Percentiles rank a stretch among this genome's conserved stretches.
Evolutionary conservation across 139 green algal genomes (phyloP).

Genomic region (Micractinium sp.): DNA sequence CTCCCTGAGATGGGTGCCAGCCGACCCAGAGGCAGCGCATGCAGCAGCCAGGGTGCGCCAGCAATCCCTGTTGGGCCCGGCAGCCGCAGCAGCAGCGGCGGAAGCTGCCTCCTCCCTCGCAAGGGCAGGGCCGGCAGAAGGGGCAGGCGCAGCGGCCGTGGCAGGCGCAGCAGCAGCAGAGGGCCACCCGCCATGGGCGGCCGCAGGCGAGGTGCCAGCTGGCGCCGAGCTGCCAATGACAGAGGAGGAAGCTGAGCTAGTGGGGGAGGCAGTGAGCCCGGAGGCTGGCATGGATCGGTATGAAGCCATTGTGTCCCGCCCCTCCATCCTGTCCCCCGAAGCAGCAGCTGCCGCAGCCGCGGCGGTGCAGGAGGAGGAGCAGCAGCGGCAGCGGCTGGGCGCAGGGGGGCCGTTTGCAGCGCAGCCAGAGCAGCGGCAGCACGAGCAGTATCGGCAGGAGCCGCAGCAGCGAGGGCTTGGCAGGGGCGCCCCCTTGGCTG

Average conservation of each 20-base stretch:
- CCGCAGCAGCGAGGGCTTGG: neutral
- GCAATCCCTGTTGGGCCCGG: neutral
- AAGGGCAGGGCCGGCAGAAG: neutral
- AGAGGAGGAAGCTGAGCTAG: neutral
- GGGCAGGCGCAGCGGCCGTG: neutral
- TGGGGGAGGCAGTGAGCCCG: neutral
- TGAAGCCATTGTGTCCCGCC: neutral
- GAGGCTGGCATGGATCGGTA: neutral
- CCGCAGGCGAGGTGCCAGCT: neutral
- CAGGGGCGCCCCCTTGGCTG: neutral
- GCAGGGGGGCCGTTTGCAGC: too few relatives aligned
- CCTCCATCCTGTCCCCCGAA: neutral
- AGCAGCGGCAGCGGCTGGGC: neutral
- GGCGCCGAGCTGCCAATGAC: neutral
- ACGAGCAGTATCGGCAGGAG: neutral
- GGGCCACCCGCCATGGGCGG: neutral
- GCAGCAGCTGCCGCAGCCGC: neutral
- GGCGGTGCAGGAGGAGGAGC: neutral
- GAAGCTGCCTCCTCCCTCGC: neutral
- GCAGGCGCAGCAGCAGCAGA: neutral
- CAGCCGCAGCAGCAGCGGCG: neutral
- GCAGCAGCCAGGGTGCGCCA: neutral
- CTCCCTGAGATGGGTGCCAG: neutral
- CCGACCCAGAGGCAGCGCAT: neutral
- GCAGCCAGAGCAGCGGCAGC: neutral